Percentiles rank a stretch among this genome's conserved stretches.
These are phyloP conservation scores for Tolypocladium amazonense DNA, from an alignment of 2,329 filamentous ascomycete species.

Conservation along the genomic window DNA sequence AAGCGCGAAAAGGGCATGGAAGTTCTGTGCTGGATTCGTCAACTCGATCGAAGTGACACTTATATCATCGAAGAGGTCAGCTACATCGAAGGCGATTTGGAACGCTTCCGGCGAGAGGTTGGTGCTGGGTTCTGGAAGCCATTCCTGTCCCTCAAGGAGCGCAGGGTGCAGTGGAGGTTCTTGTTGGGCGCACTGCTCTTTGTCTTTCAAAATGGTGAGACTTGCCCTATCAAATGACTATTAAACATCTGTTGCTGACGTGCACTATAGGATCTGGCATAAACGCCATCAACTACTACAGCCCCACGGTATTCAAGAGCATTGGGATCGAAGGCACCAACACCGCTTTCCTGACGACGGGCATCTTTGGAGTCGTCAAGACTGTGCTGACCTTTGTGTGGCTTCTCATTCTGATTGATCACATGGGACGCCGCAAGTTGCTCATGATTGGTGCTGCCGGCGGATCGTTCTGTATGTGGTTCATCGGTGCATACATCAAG, in stretches of 20 bases:
- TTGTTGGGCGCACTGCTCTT: slow-evolving; percentile 65
- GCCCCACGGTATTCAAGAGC: slow-evolving; percentile 17
- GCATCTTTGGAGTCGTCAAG: slow-evolving; percentile 17
- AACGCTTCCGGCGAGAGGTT: slow-evolving; percentile 50
- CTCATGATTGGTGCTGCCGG: slow-evolving; percentile 50
- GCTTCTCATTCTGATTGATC: slow-evolving; percentile 15
- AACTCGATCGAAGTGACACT: slow-evolving; percentile 40
- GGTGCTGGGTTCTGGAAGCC: slow-evolving; percentile 68
- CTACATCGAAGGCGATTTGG: slow-evolving; percentile 59
- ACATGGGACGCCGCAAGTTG: slow-evolving; percentile 38
- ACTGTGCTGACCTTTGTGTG: slow-evolving; percentile 31
- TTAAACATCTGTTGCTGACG: neutral
- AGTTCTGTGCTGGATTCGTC: slow-evolving; percentile 54
- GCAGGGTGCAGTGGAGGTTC: slow-evolving; percentile 57
- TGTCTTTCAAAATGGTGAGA: slow-evolving; percentile 62
- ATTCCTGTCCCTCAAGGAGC: slow-evolving; percentile 46
- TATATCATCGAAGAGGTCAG: slow-evolving; percentile 67
- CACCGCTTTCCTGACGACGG: slow-evolving; percentile 16
- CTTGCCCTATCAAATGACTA: neutral
- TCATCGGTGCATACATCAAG: slow-evolving; percentile 39
- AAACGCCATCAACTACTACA: slow-evolving; percentile 21
- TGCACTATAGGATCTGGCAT: slow-evolving; percentile 12
- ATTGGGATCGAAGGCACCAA: slow-evolving; percentile 14
- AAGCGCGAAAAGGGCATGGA: slow-evolving; percentile 46
- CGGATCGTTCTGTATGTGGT: slow-evolving; percentile 57